Conservation (phyloP, 208 protist genomes). For the Wallacemonas sp. region DNA sequence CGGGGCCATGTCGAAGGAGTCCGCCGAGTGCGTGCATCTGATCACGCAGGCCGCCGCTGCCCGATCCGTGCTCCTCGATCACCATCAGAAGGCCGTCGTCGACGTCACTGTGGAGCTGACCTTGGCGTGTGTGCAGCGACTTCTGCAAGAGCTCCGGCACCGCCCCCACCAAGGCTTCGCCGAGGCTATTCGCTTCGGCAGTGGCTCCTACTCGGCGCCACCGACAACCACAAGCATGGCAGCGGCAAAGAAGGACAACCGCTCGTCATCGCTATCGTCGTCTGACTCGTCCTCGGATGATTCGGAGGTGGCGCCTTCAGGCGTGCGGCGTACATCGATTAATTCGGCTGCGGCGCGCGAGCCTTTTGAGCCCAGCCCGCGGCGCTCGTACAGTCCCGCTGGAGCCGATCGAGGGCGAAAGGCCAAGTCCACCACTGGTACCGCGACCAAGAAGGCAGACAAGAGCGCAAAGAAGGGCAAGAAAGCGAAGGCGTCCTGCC, state of each 20-base stretch:
- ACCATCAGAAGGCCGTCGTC: neutral
- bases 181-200: constrained; percentile 9
- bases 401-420: neutral
- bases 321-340: no score
- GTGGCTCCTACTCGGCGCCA: neutral
- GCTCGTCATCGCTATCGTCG: neutral
- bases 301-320: neutral
- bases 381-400: neutral
- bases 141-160: constrained; percentile 5
- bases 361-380: neutral
- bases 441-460: neutral
- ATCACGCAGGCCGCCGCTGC: neutral
- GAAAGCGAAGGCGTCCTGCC: neutral
- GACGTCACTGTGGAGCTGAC: neutral
- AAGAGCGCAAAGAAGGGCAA: constrained; percentile 4
- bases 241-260: neutral
- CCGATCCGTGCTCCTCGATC: neutral
- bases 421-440: neutral
- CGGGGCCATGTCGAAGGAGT: neutral
- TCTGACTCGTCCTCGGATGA: neutral
- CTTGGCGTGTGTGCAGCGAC: constrained; percentile 18
- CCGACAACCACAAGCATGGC: neutral
- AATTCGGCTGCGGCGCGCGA: neutral
- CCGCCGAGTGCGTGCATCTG: neutral
- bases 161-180: neutral